phyloP scores from a whole-genome alignment of 208 protist species.

The Crithidia brevicula region DNA sequence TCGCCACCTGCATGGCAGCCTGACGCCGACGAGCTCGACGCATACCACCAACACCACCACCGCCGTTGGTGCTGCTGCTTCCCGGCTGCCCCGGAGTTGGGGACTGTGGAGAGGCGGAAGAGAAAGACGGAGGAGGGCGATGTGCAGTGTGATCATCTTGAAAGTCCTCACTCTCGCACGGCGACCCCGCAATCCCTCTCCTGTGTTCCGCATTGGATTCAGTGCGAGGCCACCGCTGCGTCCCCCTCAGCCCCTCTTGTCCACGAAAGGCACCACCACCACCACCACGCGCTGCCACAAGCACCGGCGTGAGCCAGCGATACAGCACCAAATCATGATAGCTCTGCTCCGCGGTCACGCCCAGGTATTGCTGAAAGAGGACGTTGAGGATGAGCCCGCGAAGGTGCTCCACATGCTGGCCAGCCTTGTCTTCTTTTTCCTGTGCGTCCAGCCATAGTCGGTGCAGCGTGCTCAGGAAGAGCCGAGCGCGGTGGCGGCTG shows the following conservation, averaged over 20 bases:
- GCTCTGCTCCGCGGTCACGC: conserved; percentile 47
- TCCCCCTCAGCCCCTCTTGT: not conserved
- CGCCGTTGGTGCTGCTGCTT: too few relatives aligned
- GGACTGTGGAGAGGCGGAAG: not conserved
- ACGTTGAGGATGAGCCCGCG: conserved; percentile 45
- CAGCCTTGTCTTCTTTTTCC: conserved; percentile 43
- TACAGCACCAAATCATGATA: conserved; percentile 51
- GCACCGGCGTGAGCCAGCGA: conserved; percentile 40
- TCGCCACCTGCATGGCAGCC: conserved; percentile 18
- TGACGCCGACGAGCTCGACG: conserved; percentile 14
- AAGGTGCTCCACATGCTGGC: conserved; percentile 50
- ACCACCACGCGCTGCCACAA: conserved; percentile 1
- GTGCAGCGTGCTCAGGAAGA: conserved; percentile 10
- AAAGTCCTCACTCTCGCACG: too few relatives aligned
- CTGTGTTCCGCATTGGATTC: not conserved
- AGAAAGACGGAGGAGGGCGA: too few relatives aligned
- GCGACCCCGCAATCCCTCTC: too few relatives aligned
- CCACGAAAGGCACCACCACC: not conserved
- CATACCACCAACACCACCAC: conserved; percentile 9
- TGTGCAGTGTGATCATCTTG: too few relatives aligned
- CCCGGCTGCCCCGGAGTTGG: too few relatives aligned
- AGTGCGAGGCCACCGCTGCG: not conserved
- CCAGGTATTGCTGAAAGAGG: conserved; percentile 63
- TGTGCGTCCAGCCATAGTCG: conserved; percentile 31
- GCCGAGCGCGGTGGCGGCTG: not conserved